Evolutionary conservation across 148 eudicot species (phyloP).

Genomic region (Amaranthus hypochondriacus): DNA sequence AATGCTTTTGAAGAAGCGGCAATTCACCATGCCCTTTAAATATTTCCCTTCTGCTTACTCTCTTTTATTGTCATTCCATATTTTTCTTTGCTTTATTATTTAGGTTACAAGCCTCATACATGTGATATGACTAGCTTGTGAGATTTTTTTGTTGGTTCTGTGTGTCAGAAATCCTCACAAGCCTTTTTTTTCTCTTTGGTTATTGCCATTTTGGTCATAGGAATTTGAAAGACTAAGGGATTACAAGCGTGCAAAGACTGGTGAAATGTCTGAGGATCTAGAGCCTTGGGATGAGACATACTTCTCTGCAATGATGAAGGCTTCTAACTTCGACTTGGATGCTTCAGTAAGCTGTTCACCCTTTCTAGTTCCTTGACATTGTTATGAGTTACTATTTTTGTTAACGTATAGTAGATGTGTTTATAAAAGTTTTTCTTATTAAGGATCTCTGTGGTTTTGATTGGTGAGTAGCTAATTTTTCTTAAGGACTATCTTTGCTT

Average conservation of each 20-base stretch:
- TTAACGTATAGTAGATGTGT: not conserved
- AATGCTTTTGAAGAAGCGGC: not conserved
- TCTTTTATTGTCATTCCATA: not conserved
- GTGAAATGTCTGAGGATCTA: conserved; percentile 50
- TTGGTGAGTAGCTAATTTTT: conserved; percentile 5
- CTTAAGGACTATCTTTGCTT: not conserved
- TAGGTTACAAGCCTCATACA: not conserved
- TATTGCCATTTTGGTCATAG: conserved; percentile 28
- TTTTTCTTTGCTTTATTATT: not conserved
- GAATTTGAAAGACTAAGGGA: conserved; percentile 57
- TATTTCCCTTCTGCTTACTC: not conserved
- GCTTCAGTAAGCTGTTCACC: conserved; percentile 43
- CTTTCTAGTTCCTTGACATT: not conserved
- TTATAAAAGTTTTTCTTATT: not conserved
- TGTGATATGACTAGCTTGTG: not conserved
- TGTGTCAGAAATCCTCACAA: not conserved
- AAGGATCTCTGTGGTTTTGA: not conserved
- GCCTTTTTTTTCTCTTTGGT: not conserved
- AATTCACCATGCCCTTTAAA: not conserved
- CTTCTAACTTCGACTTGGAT: conserved; percentile 61
- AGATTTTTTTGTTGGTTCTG: not conserved
- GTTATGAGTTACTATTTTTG: not conserved
- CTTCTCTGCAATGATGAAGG: conserved; percentile 72
- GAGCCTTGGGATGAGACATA: conserved; percentile 98
- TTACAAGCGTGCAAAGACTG: conserved; percentile 52